Evolutionary conservation across 1,139 yeast genomes (phyloP).

Genomic region (Nakaseomyces bracarensis): DNA sequence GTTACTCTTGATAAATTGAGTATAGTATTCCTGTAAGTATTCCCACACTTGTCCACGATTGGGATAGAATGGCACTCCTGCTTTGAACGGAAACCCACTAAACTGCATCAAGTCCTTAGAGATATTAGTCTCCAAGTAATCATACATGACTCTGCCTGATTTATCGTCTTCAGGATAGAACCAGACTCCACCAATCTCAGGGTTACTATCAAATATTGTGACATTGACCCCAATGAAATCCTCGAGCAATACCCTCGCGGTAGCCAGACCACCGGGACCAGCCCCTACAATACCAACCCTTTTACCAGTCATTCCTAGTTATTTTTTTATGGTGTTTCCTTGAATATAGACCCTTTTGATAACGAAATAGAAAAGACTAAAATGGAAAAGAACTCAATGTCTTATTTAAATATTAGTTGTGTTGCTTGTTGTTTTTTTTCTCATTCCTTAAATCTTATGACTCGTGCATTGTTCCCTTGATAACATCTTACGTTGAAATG

Average conservation of each 20-base stretch:
- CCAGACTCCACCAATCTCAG: slow-evolving; percentile 29
- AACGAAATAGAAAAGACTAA: no score
- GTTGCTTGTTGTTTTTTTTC: no score
- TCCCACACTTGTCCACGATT: slow-evolving; percentile 21
- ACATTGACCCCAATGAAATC: slow-evolving; percentile 11
- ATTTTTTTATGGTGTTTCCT: no score
- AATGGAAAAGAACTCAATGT: no score
- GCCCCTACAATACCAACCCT: slow-evolving; percentile 28
- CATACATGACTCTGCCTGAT: slow-evolving; percentile 26
- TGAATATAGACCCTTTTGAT: no score
- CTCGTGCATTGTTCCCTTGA: no score
- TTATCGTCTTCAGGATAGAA: slow-evolving; percentile 21
- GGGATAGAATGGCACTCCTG: slow-evolving; percentile 20
- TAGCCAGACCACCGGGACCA: slow-evolving; percentile 30
- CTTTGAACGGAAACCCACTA: slow-evolving; percentile 25
- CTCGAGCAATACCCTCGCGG: slow-evolving; percentile 25
- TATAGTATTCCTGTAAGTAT: slow-evolving; percentile 21
- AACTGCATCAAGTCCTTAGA: slow-evolving; percentile 27
- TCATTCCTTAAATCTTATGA: no score
- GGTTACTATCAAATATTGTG: slow-evolving; percentile 21
- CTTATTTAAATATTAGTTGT: no score
- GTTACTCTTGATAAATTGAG: slow-evolving; percentile 15
- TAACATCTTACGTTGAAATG: no score
- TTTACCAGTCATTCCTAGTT: slow-evolving; percentile 7
- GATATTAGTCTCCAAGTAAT: slow-evolving; percentile 27